phyloP scores from a whole-genome alignment of 208 protist species.

The Leishmania tarentolae region DNA sequence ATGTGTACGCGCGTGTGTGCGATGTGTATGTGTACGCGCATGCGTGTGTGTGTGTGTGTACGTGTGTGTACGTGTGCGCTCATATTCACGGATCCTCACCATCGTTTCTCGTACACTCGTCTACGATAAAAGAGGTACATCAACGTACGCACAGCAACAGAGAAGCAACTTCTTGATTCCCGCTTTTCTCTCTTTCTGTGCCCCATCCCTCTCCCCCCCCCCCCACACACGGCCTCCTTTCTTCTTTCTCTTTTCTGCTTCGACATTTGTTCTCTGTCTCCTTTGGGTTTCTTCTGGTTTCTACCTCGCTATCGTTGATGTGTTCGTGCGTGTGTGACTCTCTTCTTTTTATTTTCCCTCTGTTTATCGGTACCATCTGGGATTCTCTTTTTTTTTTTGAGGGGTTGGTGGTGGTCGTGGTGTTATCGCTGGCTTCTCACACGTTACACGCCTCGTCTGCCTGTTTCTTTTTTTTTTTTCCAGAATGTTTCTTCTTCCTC shows the following conservation, averaged over 20 bases:
- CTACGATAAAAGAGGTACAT: not conserved
- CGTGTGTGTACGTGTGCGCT: not conserved
- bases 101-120: not conserved
- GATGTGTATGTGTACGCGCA: not conserved
- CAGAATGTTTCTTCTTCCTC: not conserved
- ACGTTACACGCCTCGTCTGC: not conserved
- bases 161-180: not conserved
- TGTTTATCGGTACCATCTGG: not conserved
- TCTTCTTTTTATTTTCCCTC: not conserved
- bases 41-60: not conserved
- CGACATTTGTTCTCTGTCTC: not conserved
- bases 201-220: not conserved
- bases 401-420: not conserved
- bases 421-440: conserved; percentile 3
- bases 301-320: not conserved
- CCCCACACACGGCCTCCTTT: not conserved
- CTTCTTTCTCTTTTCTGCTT: not conserved
- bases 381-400: not conserved
- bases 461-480: conserved; percentile 5
- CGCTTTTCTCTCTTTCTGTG: not conserved
- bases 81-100: not conserved
- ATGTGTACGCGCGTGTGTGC: not conserved
- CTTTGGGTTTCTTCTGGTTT: not conserved
- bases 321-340: not conserved
- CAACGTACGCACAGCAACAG: not conserved